Evolutionary conservation across 352 stramenopile genomes (phyloP), one percentile per base, ranked within the genome.

Genomic region (Paralagenidium karlingii): DNA sequence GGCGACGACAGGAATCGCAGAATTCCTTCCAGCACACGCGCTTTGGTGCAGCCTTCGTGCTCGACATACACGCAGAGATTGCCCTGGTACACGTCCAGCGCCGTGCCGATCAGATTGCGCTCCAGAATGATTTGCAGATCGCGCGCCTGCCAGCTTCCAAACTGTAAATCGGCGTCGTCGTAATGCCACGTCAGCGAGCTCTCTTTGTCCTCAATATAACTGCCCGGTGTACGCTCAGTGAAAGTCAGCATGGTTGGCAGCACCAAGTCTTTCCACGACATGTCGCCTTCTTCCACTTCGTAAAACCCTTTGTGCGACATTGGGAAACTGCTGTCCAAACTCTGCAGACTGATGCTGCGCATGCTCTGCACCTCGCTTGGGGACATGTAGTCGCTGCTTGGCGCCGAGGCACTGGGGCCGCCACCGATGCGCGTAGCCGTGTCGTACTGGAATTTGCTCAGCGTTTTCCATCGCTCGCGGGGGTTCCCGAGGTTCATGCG

Each of bases 51-150:
- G 8, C 71, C 71, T 45, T 82, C 68, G 43, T 88, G 75, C 42
- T 84, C 68, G 24, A 88, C 75, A 32, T 75, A 82, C 40, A 94
- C 71, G 30, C 69, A 86, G 47, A 68, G 66, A 48, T 89, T 73
- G 3, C 80, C 80, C 45, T 88, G 70, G 40, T 91, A 81, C 28
- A 94, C 83, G 58, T 94, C 81, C 24, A 94, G 45, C 16, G 76
- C 78, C 26, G 82, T 69, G 18, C 82, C 83, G 21, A 85, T 74
- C 3, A 94, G 55, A 28, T 88, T 68, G 2, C 83, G 76, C 49
- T 94, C 81, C 33, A 94, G 53, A 43, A 88, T 78, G 36, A 92
- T 91, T 53, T 92, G 81, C 55, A 94, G 60, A 41, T 94, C 79
- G 48, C 92, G 92, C 18, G 82, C 70, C 45, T 94, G 79, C 81